Evolutionary conservation across 768 basidiomycete species (phyloP).

Genomic region (Russula vinacea): DNA sequence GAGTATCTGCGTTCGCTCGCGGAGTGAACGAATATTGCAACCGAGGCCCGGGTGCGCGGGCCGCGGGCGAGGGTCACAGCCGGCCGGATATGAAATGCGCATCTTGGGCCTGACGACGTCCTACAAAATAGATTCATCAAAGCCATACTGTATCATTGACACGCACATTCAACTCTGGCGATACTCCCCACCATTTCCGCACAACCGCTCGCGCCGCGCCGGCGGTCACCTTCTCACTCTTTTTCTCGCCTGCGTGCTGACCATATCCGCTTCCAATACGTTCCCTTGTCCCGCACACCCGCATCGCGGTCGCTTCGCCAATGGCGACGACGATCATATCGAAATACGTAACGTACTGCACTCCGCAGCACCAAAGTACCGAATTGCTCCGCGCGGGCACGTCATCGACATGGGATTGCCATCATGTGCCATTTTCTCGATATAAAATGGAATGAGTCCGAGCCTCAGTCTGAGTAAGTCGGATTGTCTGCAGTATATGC

Average conservation of each 20-base stretch:
- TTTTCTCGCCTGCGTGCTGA: constrained; percentile 77
- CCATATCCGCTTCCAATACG: constrained; percentile 75
- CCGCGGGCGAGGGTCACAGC: constrained; percentile 36
- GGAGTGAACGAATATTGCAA: constrained; percentile 68
- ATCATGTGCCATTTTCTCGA: too few species aligned
- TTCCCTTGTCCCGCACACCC: constrained; percentile 77
- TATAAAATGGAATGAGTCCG: too few species aligned
- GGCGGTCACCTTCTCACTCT: constrained; percentile 77
- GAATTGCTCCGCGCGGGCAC: background rate
- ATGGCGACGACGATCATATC: constrained; percentile 43
- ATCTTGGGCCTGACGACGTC: background rate
- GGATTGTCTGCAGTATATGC: too few species aligned
- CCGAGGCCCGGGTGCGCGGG: constrained; percentile 65
- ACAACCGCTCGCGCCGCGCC: constrained; percentile 53
- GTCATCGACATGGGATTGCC: background rate
- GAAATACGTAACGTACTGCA: too few species aligned
- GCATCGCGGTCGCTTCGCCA: constrained; percentile 56
- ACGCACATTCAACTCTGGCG: too few species aligned
- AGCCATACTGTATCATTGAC: background rate
- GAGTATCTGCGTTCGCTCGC: constrained; percentile 65
- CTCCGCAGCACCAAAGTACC: too few species aligned
- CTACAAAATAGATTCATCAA: constrained; percentile 12
- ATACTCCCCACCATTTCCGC: constrained; percentile 42
- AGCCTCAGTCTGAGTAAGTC: too few species aligned
- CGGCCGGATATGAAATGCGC: background rate